Base-by-base conservation (phyloP, 2,329 filamentous ascomycete genomes). In the Beauveria sp. region DNA sequence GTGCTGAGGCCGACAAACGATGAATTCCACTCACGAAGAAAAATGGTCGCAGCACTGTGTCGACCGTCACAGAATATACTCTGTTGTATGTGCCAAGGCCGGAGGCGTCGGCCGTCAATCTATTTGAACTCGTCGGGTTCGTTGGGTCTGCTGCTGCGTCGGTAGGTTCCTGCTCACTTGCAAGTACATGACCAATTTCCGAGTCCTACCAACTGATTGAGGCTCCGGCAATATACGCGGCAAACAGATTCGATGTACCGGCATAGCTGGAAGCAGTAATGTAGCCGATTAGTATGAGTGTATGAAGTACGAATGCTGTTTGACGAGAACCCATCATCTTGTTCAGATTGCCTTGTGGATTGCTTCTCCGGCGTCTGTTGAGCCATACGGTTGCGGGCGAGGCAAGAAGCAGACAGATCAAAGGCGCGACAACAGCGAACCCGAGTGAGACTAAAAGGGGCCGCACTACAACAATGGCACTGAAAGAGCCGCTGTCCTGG, bases 11-110 rank as follows among this genome's bases (percentile, higher is more conserved):
- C 28, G 3, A 2, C 28, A 30, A 3, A 30, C 9, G 26, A 44
- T 10, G 10, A 18, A 9, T 3, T 14, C 8, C 5, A 72, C 81
- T 71, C 68, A 84, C 88, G 67, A 92, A 92, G 73, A 92, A 92
- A 61, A 91, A 80, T 0, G 89, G 88, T 55, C 84, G 84, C 0
- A 92, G 70, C 0, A 92, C 76, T 9, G 75, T 75, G 2, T 81
- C 65, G 0, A 79, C 70, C 0, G 71, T 67, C 2, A 72, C 66
- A 2, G 64, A 64, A 61, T 77, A 80, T 66, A 78, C 81, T 3
- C 69, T 64, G 7, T 75, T 69, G 61, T 76, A 80, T 0, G 75
- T 66, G 5, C 66, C 65, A 3, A 61, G 30, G 2, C 62, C 63
- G 14, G 55, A 51, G 6, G 6, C 20, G 16, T 41, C 34, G 22